A percentile compares a stretch with the other conserved stretches of the same genome.
Conservation (phyloP, 2,329 filamentous ascomycete genomes). For the Alternaria ethzedia region DNA sequence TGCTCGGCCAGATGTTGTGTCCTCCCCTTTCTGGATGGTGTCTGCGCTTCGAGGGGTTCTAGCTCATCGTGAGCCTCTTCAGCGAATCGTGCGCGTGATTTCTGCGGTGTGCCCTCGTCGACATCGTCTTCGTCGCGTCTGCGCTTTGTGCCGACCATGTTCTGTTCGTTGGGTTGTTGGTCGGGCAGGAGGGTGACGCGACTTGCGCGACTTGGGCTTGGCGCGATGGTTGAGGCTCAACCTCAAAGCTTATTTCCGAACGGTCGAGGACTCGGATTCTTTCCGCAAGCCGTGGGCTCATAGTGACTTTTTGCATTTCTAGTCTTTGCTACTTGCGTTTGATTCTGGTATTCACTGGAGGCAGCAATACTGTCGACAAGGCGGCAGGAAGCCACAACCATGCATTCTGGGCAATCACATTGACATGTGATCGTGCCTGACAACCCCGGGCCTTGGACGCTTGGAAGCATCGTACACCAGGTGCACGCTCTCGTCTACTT, state of each 20-base stretch:
- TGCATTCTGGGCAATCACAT: not conserved
- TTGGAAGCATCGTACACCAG: not conserved
- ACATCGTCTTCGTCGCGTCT: conserved; percentile 33
- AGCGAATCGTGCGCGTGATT: conserved; percentile 28
- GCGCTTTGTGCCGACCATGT: conserved; percentile 43
- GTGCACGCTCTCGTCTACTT: not conserved
- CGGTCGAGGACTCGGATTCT: not conserved
- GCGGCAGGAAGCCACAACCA: not conserved
- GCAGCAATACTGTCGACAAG: not conserved
- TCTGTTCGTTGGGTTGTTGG: conserved; percentile 8
- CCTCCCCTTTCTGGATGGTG: conserved; percentile 38
- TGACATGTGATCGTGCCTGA: not conserved
- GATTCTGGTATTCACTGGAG: not conserved
- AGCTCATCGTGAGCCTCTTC: conserved; percentile 21
- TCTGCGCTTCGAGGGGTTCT: conserved; percentile 35
- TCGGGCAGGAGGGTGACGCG: conserved; percentile 23
- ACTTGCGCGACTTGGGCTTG: conserved; percentile 28
- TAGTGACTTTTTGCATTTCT: not conserved
- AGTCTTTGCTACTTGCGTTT: not conserved
- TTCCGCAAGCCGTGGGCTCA: not conserved
- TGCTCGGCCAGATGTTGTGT: conserved; percentile 27
- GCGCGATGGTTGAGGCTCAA: conserved; percentile 3
- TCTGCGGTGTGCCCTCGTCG: conserved; percentile 33
- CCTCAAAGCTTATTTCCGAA: not conserved
- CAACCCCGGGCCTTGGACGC: not conserved